Conservation (phyloP, 352 stramenopile species). For the Phytophthora pistaciae region DNA sequence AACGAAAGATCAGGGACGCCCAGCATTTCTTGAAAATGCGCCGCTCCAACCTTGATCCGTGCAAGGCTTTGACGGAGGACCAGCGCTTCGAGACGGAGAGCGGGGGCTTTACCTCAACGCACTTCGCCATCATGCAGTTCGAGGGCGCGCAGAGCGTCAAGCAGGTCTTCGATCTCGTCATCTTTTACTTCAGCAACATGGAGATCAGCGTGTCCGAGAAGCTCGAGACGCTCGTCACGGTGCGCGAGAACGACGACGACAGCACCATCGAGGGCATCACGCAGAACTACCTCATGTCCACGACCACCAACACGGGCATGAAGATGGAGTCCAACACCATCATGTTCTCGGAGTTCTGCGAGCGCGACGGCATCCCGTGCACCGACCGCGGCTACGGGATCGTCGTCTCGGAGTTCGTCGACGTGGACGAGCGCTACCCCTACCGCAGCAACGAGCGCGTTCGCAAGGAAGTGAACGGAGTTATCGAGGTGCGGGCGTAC, state of each 20-base stretch:
- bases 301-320: constrained; percentile 31
- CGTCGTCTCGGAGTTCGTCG: constrained; percentile 41
- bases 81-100: constrained; percentile 52
- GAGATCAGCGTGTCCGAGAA: constrained; percentile 70
- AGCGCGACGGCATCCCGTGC: constrained; percentile 25
- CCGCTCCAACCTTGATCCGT: constrained; percentile 26
- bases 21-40: constrained; percentile 45
- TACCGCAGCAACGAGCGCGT: constrained; percentile 33
- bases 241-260: constrained; percentile 57
- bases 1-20: constrained; percentile 31
- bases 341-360: constrained; percentile 45
- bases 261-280: constrained; percentile 21
- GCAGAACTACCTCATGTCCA: constrained; percentile 52
- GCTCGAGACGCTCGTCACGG: constrained; percentile 51
- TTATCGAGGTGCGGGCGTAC: constrained; percentile 35
- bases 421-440: constrained; percentile 38
- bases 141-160: constrained; percentile 39
- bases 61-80: constrained; percentile 39
- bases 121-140: constrained; percentile 68
- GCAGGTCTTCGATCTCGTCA: constrained; percentile 60
- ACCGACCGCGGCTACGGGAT: constrained; percentile 31
- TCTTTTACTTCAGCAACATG: constrained; percentile 63
- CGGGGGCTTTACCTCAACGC: constrained; percentile 56
- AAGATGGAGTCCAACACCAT: constrained; percentile 54
- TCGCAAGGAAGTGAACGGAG: constrained; percentile 38